These are phyloP conservation scores for Fusarium guadeloupense DNA, from an alignment of 2,329 filamentous ascomycete genomes.

Conservation along the genomic window DNA sequence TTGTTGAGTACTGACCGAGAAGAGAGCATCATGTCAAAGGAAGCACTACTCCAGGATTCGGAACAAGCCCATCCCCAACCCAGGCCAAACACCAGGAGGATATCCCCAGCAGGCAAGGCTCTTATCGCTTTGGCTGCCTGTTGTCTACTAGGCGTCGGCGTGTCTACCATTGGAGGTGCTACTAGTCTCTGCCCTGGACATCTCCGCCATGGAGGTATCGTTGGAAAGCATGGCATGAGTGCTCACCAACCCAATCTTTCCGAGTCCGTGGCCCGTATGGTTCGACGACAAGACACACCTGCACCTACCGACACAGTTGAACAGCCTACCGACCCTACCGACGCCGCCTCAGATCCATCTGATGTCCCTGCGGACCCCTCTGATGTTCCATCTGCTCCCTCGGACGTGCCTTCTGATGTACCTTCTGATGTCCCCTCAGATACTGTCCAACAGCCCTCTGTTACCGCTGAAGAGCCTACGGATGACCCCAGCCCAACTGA, in stretches of 20 bases:
- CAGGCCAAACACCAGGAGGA: constrained; percentile 24
- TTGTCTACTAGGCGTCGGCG: constrained; percentile 37
- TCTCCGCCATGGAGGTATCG: constrained; percentile 34
- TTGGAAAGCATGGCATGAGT: constrained; percentile 36
- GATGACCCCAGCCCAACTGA: constrained; percentile 11
- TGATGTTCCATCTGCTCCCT: constrained; percentile 7
- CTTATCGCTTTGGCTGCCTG: constrained; percentile 39
- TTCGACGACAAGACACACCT: constrained; percentile 63
- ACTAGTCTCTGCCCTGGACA: constrained; percentile 41
- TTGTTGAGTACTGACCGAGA: constrained; percentile 43
- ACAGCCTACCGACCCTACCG: constrained; percentile 9
- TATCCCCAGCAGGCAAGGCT: constrained; percentile 38
- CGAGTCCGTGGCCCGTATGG: constrained; percentile 67
- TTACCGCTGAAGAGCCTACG: constrained; percentile 27
- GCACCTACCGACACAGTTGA: constrained; percentile 17
- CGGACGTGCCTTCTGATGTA: constrained; percentile 19
- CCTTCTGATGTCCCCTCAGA: constrained; percentile 13
- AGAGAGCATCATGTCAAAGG: constrained; percentile 45
- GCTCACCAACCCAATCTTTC: constrained; percentile 39
- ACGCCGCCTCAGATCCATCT: not conserved
- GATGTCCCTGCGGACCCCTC: constrained; percentile 4
- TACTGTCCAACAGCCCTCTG: constrained; percentile 5
- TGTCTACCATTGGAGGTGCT: constrained; percentile 39
- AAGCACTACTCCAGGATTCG: constrained; percentile 40
- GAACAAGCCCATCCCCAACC: constrained; percentile 30